These are phyloP conservation scores for Fusarium sp. DNA, from an alignment of 2,329 filamentous ascomycete genomes.

Conservation along the genomic window DNA sequence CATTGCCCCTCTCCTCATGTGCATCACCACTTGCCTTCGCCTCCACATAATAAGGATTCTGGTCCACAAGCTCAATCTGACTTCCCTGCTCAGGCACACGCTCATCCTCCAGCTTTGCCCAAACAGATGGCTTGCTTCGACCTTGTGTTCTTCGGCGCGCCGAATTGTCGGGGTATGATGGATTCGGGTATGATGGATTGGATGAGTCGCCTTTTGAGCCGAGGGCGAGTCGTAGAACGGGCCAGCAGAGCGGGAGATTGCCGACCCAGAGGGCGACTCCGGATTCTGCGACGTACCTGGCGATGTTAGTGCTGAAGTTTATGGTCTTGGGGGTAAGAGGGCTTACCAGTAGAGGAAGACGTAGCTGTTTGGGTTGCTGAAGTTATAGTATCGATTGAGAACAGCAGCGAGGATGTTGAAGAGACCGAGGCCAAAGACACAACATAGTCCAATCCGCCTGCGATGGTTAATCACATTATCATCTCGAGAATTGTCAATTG, in stretches of 20 bases:
- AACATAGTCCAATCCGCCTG: slow-evolving; percentile 64
- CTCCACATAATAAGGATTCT: slow-evolving; percentile 18
- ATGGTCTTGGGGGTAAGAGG: neutral
- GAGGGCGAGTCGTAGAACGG: slow-evolving; percentile 60
- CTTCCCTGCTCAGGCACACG: slow-evolving; percentile 43
- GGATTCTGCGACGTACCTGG: slow-evolving; percentile 64
- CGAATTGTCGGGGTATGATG: slow-evolving; percentile 36
- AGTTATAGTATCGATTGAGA: slow-evolving; percentile 71
- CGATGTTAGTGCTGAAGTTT: rapidly evolving
- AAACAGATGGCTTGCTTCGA: slow-evolving; percentile 39
- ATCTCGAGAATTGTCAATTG: rapidly evolving
- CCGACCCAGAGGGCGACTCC: slow-evolving; percentile 69
- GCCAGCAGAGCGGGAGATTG: slow-evolving; percentile 70
- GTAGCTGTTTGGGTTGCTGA: slow-evolving; percentile 64
- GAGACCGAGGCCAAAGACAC: slow-evolving; percentile 66
- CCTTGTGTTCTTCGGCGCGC: slow-evolving; percentile 32
- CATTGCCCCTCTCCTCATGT: slow-evolving; percentile 4
- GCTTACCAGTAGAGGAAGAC: slow-evolving; percentile 65
- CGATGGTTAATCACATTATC: neutral
- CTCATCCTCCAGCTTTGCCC: slow-evolving; percentile 48
- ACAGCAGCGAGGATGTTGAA: slow-evolving; percentile 67
- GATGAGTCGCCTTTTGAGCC: slow-evolving; percentile 39
- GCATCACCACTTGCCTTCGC: slow-evolving; percentile 9
- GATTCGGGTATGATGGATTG: slow-evolving; percentile 41
- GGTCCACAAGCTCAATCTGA: slow-evolving; percentile 47